Percentiles rank a stretch among this genome's conserved stretches.
Evolutionary conservation across 306 rosid species (phyloP).

Genomic region (Comarum palustre): DNA sequence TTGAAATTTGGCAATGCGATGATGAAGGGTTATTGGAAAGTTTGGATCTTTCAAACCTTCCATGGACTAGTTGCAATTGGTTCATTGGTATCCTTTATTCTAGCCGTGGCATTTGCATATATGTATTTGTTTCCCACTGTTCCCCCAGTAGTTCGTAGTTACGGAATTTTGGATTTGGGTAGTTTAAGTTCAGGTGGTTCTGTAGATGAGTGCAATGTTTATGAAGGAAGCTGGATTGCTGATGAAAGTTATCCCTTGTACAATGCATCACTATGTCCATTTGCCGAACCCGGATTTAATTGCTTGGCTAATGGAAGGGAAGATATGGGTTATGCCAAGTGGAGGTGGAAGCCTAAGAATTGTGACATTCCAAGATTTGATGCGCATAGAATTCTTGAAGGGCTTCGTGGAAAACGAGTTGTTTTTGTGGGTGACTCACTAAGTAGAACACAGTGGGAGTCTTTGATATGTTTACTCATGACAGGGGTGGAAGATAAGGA

Average conservation of each 20-base stretch:
- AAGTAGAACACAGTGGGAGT: constrained; percentile 97
- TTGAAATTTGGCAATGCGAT: constrained; percentile 39
- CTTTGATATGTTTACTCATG: constrained; percentile 78
- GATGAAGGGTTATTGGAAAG: constrained; percentile 37
- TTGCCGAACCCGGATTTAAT: constrained; percentile 68
- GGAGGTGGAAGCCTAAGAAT: constrained; percentile 81
- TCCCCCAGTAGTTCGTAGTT: constrained; percentile 30
- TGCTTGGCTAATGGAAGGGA: constrained; percentile 77
- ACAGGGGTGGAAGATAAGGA: constrained; percentile 70
- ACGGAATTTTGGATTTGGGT: constrained; percentile 28
- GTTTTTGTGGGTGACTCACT: constrained; percentile 87
- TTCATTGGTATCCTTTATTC: constrained; percentile 45
- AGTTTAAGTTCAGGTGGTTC: constrained; percentile 28
- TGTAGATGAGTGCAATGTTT: constrained; percentile 52
- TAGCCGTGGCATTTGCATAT: constrained; percentile 47
- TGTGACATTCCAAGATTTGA: constrained; percentile 75
- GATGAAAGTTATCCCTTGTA: constrained; percentile 78
- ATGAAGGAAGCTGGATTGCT: constrained; percentile 70
- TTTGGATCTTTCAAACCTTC: constrained; percentile 45
- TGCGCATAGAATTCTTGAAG: constrained; percentile 44
- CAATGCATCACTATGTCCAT: constrained; percentile 71
- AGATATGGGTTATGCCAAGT: constrained; percentile 59
- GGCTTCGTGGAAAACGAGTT: constrained; percentile 72
- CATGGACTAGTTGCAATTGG: constrained; percentile 48
- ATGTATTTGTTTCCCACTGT: constrained; percentile 46